Evolutionary conservation across 2,329 filamentous ascomycete genomes (phyloP).

Genomic region (Cladosporium sphaerospermum): DNA sequence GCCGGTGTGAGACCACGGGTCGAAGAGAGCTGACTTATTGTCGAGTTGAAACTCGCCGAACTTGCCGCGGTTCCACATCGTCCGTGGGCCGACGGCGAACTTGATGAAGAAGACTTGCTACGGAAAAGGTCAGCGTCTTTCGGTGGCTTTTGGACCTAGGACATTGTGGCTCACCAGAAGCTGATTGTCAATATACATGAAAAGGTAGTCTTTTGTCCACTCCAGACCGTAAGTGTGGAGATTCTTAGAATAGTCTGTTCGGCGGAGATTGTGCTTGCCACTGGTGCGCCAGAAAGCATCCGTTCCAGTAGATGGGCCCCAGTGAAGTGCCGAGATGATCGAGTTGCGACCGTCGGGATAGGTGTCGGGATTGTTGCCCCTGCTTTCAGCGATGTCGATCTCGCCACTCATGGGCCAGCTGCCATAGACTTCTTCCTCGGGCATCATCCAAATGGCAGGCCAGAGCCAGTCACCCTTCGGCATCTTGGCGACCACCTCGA

Average conservation of each 20-base stretch:
- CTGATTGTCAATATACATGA: conserved; percentile 73
- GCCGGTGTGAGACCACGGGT: conserved; percentile 24
- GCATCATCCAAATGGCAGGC: conserved; percentile 84
- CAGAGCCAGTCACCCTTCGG: conserved; percentile 75
- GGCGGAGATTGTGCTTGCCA: conserved; percentile 64
- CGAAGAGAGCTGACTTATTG: conserved; percentile 23
- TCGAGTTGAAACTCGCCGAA: conserved; percentile 18
- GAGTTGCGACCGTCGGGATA: conserved; percentile 73
- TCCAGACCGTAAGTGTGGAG: conserved; percentile 74
- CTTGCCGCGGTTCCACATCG: conserved; percentile 26
- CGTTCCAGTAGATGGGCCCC: conserved; percentile 63
- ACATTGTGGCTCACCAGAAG: conserved; percentile 42
- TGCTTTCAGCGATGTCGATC: conserved; percentile 71
- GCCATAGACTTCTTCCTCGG: conserved; percentile 63
- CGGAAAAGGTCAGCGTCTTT: neutral
- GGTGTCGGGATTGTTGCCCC: conserved; percentile 59
- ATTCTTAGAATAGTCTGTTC: conserved; percentile 60
- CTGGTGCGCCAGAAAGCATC: conserved; percentile 78
- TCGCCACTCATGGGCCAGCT: conserved; percentile 70
- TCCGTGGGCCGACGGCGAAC: conserved; percentile 16
- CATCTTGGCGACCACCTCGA: conserved; percentile 69
- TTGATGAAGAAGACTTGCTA: conserved; percentile 66
- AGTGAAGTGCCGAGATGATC: conserved; percentile 68
- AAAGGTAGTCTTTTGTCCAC: conserved; percentile 79
- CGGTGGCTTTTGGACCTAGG: neutral